phyloP scores from a whole-genome alignment of 345 rosid genomes.

The Raphanus raphanistrum region DNA sequence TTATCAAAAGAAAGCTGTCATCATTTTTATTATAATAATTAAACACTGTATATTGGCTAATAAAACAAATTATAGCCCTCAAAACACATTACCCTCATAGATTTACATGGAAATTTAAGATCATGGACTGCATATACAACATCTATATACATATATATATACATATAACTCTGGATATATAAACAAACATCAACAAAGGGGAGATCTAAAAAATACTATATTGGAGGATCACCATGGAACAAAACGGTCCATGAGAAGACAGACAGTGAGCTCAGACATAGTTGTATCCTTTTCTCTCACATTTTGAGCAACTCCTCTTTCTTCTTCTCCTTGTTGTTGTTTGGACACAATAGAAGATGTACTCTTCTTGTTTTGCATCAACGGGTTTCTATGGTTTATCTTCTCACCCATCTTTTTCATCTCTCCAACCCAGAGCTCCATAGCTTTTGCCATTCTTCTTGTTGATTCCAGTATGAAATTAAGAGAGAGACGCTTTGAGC shows the following conservation, averaged over 20 bases:
- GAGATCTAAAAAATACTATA: not conserved
- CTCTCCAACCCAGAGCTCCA: constrained; percentile 56
- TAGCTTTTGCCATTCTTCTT: constrained; percentile 50
- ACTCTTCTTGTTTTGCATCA: constrained; percentile 26
- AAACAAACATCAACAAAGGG: not conserved
- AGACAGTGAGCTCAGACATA: constrained; percentile 68
- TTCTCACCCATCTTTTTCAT: constrained; percentile 55
- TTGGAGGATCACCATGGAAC: constrained; percentile 52
- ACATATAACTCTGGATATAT: not conserved
- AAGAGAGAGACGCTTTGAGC: constrained; percentile 8
- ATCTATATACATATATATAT: not conserved
- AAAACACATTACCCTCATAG: constrained; percentile 2
- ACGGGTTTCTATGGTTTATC: constrained; percentile 40
- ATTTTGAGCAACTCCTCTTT: constrained; percentile 31
- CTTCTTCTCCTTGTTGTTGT: constrained; percentile 30
- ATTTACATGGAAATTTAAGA: not conserved
- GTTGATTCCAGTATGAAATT: not conserved
- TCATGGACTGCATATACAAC: not conserved
- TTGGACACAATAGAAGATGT: constrained; percentile 23
- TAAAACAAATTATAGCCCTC: not conserved
- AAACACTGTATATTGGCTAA: not conserved
- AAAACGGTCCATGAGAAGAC: constrained; percentile 82
- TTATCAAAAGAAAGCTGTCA: not conserved
- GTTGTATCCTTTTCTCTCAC: constrained; percentile 38
- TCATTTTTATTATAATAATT: not conserved